Conservation (phyloP, 352 stramenopile species). For the Phytophthora brassicae region DNA sequence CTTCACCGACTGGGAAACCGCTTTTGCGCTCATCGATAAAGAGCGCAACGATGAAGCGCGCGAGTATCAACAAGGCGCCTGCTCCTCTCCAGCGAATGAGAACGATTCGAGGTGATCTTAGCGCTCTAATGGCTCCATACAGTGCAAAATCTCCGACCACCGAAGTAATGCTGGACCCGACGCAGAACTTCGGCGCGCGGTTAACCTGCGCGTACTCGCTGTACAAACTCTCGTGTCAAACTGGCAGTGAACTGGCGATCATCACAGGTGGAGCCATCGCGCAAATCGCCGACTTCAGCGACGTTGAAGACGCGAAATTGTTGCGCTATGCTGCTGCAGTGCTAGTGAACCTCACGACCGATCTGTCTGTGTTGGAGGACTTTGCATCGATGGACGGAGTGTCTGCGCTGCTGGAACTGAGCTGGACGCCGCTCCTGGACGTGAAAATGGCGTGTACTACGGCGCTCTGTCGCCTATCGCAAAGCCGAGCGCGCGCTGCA, state of each 20-base stretch:
- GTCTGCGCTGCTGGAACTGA: constrained; percentile 65
- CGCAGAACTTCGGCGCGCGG: constrained; percentile 55
- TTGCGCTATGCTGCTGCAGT: constrained; percentile 65
- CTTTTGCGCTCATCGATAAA: constrained; percentile 3
- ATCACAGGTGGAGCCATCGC: constrained; percentile 62
- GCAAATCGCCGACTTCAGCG: constrained; percentile 73
- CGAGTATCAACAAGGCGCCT: not conserved
- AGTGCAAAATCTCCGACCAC: constrained; percentile 15
- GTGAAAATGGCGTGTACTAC: constrained; percentile 73
- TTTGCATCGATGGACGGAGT: constrained; percentile 62
- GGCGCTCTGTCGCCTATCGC: constrained; percentile 62
- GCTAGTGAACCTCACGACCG: constrained; percentile 64
- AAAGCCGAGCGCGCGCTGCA: constrained; percentile 34
- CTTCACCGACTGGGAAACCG: constrained; percentile 3
- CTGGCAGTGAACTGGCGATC: constrained; percentile 53
- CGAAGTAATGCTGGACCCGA: not conserved
- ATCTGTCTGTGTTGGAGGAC: constrained; percentile 36
- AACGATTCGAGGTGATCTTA: constrained; percentile 44
- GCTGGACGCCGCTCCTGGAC: constrained; percentile 61
- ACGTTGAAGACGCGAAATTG: constrained; percentile 57
- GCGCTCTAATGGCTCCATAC: constrained; percentile 21
- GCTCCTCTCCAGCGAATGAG: constrained; percentile 29
- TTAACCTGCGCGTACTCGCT: constrained; percentile 72
- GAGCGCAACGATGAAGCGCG: constrained; percentile 16
- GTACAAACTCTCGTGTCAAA: constrained; percentile 80